phyloP scores from a whole-genome alignment of 805 yeast species.

The Ogataea paradorogensis region DNA sequence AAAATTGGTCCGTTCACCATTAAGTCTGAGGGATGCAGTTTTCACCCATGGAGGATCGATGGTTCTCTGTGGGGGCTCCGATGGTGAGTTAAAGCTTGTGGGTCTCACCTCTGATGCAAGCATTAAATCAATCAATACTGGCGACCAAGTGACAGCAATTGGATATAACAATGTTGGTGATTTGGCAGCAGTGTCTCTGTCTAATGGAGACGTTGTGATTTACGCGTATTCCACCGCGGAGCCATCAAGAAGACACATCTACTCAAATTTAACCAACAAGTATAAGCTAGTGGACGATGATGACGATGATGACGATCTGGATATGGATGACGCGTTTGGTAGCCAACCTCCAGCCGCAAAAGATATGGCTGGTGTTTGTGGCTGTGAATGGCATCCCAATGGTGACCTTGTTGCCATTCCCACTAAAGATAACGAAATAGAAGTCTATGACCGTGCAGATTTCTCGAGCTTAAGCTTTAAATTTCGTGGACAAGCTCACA shows the following conservation, averaged over 20 bases:
- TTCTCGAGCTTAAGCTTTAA: slow-evolving; percentile 23
- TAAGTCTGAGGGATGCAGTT: slow-evolving; percentile 49
- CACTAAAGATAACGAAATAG: slow-evolving; percentile 44
- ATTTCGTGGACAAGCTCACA: slow-evolving; percentile 27
- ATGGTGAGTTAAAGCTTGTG: slow-evolving; percentile 50
- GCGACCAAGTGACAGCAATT: slow-evolving; percentile 56
- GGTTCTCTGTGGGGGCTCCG: slow-evolving; percentile 65
- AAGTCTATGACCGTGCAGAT: slow-evolving; percentile 41
- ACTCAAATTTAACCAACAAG: slow-evolving; percentile 39
- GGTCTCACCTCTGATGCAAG: slow-evolving; percentile 38
- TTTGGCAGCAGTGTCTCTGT: slow-evolving; percentile 52
- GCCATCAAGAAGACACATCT: slow-evolving; percentile 49
- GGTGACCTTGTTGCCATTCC: slow-evolving; percentile 74
- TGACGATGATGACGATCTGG: slow-evolving; percentile 39
- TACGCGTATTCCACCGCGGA: slow-evolving; percentile 53
- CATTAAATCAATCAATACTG: slow-evolving; percentile 34
- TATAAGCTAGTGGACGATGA: slow-evolving; percentile 33
- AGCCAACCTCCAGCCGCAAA: slow-evolving; percentile 6
- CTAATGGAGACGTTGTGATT: slow-evolving; percentile 57
- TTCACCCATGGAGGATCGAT: slow-evolving; percentile 62
- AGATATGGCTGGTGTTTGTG: slow-evolving; percentile 7
- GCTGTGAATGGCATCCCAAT: slow-evolving; percentile 60
- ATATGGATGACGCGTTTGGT: slow-evolving; percentile 24
- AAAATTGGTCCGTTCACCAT: slow-evolving; percentile 41
- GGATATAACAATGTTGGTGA: slow-evolving; percentile 59